phyloP scores from a whole-genome alignment of 768 basidiomycete species.

The Trametes sanguinea region DNA sequence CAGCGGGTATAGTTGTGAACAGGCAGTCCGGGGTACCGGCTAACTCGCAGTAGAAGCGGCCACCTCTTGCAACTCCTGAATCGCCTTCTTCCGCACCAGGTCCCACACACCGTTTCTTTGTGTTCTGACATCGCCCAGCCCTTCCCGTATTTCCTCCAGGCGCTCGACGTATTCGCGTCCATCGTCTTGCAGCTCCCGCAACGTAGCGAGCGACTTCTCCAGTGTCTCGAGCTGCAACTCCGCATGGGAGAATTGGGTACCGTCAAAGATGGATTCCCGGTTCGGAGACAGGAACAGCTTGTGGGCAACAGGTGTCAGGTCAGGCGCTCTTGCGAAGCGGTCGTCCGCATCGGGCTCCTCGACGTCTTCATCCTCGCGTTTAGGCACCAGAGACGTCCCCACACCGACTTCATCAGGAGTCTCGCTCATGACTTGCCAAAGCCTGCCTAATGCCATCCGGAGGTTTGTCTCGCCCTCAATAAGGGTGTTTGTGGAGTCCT shows the following conservation, averaged over 20 bases:
- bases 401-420: conserved; percentile 48
- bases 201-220: conserved; percentile 70
- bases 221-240: conserved; percentile 69
- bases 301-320: conserved; percentile 63
- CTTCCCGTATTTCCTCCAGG: conserved; percentile 80
- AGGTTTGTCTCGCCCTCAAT: conserved; percentile 81
- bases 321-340: conserved; percentile 61
- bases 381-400: conserved; percentile 54
- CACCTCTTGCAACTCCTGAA: conserved; percentile 72
- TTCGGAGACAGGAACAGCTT: conserved; percentile 64
- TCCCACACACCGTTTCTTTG: conserved; percentile 79
- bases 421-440: conserved; percentile 83
- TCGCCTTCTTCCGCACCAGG: conserved; percentile 69
- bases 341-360: conserved; percentile 41
- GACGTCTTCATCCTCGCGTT: conserved; percentile 62
- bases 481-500: conserved; percentile 78
- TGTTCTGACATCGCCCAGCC: conserved; percentile 69
- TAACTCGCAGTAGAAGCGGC: conserved; percentile 37
- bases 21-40: neutral
- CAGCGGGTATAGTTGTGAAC: neutral
- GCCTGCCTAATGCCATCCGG: conserved; percentile 70
- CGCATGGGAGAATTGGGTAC: conserved; percentile 63
- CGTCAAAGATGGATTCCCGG: conserved; percentile 43
- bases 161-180: conserved; percentile 85
- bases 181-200: conserved; percentile 85